Percentiles rank a stretch among this genome's conserved stretches.
Conservation (phyloP, 345 rosid species). For the Moricandia moricandioides region DNA sequence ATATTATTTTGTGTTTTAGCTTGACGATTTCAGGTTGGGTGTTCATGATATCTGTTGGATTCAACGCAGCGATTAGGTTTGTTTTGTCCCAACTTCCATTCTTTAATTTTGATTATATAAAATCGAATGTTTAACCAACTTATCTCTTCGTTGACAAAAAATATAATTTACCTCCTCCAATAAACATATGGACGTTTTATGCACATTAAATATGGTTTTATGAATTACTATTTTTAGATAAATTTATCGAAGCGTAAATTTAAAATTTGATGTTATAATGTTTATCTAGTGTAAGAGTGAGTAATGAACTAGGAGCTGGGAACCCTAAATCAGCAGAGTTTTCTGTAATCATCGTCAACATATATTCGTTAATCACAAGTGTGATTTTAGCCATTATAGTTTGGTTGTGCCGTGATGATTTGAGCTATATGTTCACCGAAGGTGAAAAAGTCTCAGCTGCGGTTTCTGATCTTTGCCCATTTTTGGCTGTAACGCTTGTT, state of each 20-base stretch:
- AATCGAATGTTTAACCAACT: not conserved
- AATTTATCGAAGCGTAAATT: not conserved
- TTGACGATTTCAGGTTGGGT: slow-evolving; percentile 53
- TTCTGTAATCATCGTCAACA: slow-evolving; percentile 53
- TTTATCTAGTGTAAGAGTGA: slow-evolving; percentile 62
- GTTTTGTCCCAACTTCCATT: not conserved
- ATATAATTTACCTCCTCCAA: not conserved
- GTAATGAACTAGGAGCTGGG: slow-evolving; percentile 81
- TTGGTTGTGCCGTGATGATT: slow-evolving; percentile 41
- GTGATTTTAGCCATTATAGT: slow-evolving; percentile 37
- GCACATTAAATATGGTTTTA: not conserved
- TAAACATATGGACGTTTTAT: not conserved
- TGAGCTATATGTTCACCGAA: slow-evolving; percentile 62
- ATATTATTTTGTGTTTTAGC: slow-evolving; percentile 33
- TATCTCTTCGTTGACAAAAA: not conserved
- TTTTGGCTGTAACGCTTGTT: slow-evolving; percentile 57
- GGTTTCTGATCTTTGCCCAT: slow-evolving; percentile 68
- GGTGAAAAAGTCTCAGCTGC: slow-evolving; percentile 62
- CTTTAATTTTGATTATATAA: not conserved
- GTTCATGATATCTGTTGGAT: slow-evolving; percentile 62
- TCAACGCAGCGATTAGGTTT: slow-evolving; percentile 65
- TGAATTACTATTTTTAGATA: not conserved
- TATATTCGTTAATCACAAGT: slow-evolving; percentile 44
- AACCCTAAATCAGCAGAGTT: slow-evolving; percentile 68
- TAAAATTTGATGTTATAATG: not conserved